A percentile compares a stretch with the other conserved stretches of the same genome.
phyloP scores from a whole-genome alignment of 2,329 filamentous ascomycete genomes.

The Botrytis sinoallii region DNA sequence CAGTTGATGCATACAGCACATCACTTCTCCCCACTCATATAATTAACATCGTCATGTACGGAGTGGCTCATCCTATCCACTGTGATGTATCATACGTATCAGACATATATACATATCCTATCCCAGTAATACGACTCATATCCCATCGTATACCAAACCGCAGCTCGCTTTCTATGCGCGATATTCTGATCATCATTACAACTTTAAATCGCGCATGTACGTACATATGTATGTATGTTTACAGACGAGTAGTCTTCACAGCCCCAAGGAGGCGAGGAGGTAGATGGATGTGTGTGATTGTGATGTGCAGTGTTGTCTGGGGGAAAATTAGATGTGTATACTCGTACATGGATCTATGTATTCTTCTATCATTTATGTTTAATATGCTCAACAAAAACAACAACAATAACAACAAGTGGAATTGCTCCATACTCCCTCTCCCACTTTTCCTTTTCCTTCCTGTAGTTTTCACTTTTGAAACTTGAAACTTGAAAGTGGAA shows the following conservation, averaged over 20 bases:
- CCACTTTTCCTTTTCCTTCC: not conserved
- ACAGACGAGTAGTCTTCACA: not conserved
- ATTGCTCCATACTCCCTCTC: not conserved
- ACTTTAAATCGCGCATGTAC: not conserved
- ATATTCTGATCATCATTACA: not conserved
- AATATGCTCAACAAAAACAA: not conserved
- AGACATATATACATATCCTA: not conserved
- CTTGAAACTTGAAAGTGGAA: too few species aligned
- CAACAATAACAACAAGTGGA: not conserved
- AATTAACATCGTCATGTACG: not conserved
- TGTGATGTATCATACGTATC: not conserved
- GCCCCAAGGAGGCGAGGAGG: too few species aligned
- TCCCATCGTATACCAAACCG: not conserved
- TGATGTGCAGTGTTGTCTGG: not conserved
- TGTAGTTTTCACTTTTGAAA: rapidly evolving
- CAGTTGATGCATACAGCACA: not conserved
- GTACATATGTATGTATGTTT: too few species aligned
- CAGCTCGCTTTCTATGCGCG: not conserved
- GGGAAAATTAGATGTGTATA: not conserved
- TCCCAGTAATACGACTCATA: not conserved
- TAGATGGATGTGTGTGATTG: not conserved
- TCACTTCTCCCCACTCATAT: not conserved
- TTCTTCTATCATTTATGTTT: not conserved
- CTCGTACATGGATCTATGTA: not conserved
- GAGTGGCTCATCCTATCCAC: not conserved